Evolutionary conservation across 257 asterid genomes (phyloP).

Genomic region (Knoxia roxburghii): DNA sequence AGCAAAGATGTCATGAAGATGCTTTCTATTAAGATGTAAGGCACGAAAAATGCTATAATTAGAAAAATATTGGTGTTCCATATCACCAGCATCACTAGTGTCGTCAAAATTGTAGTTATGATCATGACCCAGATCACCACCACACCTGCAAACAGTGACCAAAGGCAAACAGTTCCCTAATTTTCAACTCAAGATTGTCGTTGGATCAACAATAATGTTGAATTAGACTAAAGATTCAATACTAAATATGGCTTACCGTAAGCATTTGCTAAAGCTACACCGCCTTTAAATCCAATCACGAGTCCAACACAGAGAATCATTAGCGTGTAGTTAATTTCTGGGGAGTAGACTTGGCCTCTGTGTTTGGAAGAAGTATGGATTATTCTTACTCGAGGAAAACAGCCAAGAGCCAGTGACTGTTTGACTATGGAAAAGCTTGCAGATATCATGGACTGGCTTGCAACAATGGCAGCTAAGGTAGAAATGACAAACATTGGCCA

Average conservation of each 20-base stretch:
- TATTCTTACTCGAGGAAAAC: conserved; percentile 65
- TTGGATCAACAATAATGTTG: too few species aligned
- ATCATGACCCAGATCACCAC: conserved; percentile 82
- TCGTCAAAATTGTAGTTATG: conserved; percentile 50
- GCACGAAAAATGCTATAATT: conserved; percentile 44
- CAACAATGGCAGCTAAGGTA: conserved; percentile 41
- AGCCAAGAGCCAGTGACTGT: conserved; percentile 58
- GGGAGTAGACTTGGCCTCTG: conserved; percentile 69
- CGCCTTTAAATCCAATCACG: conserved; percentile 45
- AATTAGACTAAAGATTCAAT: too few species aligned
- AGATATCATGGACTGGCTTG: conserved; percentile 79
- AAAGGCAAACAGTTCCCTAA: neutral
- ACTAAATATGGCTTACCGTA: conserved; percentile 32
- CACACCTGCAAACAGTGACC: conserved; percentile 21
- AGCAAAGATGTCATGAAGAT: conserved; percentile 56
- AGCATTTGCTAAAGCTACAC: conserved; percentile 58
- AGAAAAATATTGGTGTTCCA: conserved; percentile 47
- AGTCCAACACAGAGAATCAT: conserved; percentile 43
- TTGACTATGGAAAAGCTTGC: conserved; percentile 63
- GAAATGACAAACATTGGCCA: conserved; percentile 81
- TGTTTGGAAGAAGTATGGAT: conserved; percentile 59
- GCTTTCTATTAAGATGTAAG: conserved; percentile 47
- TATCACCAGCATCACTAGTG: conserved; percentile 54
- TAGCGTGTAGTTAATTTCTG: conserved; percentile 51
- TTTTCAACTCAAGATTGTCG: neutral